Base-by-base conservation (phyloP, 768 basidiomycete genomes). In the Leccinum arenicola region DNA sequence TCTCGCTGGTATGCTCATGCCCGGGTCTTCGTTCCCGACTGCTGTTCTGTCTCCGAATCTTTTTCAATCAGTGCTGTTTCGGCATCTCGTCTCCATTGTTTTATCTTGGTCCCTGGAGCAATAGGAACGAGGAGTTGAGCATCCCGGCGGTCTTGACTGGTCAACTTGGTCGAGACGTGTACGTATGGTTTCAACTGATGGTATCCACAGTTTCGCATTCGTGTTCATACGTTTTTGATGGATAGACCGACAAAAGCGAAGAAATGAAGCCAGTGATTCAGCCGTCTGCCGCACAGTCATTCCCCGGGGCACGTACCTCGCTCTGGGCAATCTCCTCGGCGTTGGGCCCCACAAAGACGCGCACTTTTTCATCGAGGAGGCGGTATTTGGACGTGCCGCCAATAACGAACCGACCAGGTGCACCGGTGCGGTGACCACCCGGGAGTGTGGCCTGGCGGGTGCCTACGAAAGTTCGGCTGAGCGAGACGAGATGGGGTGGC, bases 391-490 rank as follows among this genome's bases (percentile, higher is more conserved):
- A 80, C 67, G 86, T 85, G 45, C 92, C 91, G 45, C 81, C 73
- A 19, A 91, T 76, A 52, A 93, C 86, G 73, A 93, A 91, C 70
- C 87, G 84, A 72, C 94, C 92, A 19, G 93, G 93, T 25, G 93
- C 90, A 60, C 93, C 93, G 1, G 93, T 95, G 49, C 93, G 84
- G 69, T 83, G 87, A 23, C 91, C 90, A 61, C 92, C 91, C 8
- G 92, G 91, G 29, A 94, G 84, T 58, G 78, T 81, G 0, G 94
- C 88, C 71, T 93, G 93, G 40, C 94, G 77, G 21, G 88, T 95
- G 38, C 93, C 93, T 94, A 64, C 11, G 9, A 33, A 25, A 53
- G 2, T 4, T 9, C 27, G 21, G 25, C 12, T 11, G 15, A 12
- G 52, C 59, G 35, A 48, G n/a, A 19, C 14, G n/a, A 5, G 29